Evolutionary conservation across 768 basidiomycete genomes (phyloP).

Genomic region (Phylloporus rhodoxanthus): DNA sequence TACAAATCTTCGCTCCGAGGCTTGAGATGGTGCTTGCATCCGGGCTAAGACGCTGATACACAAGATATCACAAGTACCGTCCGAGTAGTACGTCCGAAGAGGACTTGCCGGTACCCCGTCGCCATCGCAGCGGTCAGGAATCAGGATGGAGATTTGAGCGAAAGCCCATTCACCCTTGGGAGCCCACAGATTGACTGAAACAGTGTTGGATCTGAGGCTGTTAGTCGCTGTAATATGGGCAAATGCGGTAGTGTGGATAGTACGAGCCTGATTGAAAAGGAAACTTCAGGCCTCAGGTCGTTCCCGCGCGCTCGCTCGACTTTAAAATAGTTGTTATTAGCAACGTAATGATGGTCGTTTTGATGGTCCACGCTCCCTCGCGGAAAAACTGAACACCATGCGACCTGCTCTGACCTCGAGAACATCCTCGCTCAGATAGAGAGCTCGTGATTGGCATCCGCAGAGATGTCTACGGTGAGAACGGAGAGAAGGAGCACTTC

Average conservation of each 20-base stretch:
- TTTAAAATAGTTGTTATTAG: no score
- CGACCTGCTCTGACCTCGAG: no score
- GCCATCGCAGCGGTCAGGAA: slow-evolving; percentile 24
- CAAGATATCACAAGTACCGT: slow-evolving; percentile 8
- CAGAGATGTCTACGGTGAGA: slow-evolving; percentile 9
- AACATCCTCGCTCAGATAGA: not conserved
- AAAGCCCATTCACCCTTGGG: not conserved
- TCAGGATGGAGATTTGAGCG: slow-evolving; percentile 17
- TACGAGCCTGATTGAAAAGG: no score
- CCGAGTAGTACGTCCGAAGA: slow-evolving; percentile 19
- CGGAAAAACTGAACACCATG: not conserved
- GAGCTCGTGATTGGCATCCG: slow-evolving; percentile 3
- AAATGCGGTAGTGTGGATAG: not conserved
- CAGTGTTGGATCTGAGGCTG: slow-evolving; percentile 12
- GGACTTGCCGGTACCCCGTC: slow-evolving; percentile 14
- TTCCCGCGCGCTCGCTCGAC: not conserved
- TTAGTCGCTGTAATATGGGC: not conserved
- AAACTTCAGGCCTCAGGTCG: slow-evolving; percentile 1
- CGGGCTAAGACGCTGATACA: not conserved
- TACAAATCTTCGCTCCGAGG: slow-evolving; percentile 3
- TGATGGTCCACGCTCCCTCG: no score
- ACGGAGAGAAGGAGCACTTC: slow-evolving; percentile 6
- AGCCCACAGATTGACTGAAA: slow-evolving; percentile 14
- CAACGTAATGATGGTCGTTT: slow-evolving; percentile 11
- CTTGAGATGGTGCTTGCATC: slow-evolving; percentile 1